Evolutionary conservation across 192 early-diverging fungal genomes (phyloP).

Genomic region (Dissophora globulifera): DNA sequence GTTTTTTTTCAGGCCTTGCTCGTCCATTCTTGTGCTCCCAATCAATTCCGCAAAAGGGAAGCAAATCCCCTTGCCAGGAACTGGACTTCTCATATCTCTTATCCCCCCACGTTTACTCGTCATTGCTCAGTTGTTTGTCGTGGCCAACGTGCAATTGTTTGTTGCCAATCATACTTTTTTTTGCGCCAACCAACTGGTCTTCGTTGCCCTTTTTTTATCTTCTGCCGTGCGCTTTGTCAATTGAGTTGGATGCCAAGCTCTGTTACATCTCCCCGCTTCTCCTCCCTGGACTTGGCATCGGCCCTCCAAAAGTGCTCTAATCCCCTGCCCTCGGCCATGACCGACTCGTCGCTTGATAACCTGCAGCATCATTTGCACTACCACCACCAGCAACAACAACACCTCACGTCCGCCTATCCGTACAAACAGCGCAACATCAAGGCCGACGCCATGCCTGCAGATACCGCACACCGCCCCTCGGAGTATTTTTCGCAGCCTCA

Average conservation of each 20-base stretch:
- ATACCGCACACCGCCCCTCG: no score
- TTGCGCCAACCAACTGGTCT: no score
- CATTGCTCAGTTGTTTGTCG: neutral
- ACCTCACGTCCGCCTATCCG: no score
- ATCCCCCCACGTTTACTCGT: slow-evolving; percentile 2
- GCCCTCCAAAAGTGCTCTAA: no score
- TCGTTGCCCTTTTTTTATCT: neutral
- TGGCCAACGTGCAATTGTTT: no score
- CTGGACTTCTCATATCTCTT: slow-evolving; percentile 10
- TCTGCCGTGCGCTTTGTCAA: neutral
- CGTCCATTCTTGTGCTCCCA: slow-evolving; percentile 16
- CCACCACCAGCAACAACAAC: slow-evolving; percentile 20
- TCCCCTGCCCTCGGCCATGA: no score
- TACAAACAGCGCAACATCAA: no score
- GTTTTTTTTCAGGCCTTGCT: neutral
- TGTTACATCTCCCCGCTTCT: neutral
- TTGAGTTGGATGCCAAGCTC: slow-evolving; percentile 49
- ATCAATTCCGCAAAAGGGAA: slow-evolving; percentile 54
- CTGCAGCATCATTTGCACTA: slow-evolving; percentile 6
- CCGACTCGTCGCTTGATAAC: neutral
- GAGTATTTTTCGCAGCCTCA: slow-evolving; percentile 5
- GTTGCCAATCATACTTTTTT: slow-evolving; percentile 2
- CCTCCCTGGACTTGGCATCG: slow-evolving; percentile 30
- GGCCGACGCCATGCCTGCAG: neutral
- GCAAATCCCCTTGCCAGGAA: slow-evolving; percentile 27